phyloP scores from a whole-genome alignment of 345 rosid genomes.

The Atalantia buxifolia region DNA sequence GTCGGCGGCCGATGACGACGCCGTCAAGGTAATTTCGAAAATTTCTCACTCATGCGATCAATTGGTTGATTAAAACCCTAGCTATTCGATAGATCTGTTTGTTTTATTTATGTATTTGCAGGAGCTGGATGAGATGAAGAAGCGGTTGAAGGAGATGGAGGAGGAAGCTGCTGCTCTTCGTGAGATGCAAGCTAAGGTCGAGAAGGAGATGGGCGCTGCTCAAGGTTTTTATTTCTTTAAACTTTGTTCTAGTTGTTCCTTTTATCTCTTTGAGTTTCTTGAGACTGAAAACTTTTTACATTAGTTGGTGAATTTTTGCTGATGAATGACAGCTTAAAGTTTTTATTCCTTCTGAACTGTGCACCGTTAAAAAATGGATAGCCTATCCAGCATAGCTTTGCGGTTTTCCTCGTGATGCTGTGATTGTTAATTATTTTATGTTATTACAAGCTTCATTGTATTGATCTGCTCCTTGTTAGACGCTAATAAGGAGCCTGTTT shows the following conservation, averaged over 20 bases:
- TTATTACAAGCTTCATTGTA: not conserved
- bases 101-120: constrained; percentile 19
- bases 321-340: not conserved
- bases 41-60: not conserved
- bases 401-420: not conserved
- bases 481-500: not conserved
- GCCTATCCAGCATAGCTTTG: not conserved
- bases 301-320: not conserved
- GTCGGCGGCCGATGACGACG: constrained; percentile 77
- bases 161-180: constrained; percentile 98
- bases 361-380: not conserved
- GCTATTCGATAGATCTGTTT: not conserved
- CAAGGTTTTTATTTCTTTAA: constrained; percentile 47
- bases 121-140: constrained; percentile 99
- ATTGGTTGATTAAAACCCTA: not conserved
- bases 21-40: constrained; percentile 53
- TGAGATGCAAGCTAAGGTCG: constrained; percentile 98
- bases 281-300: not conserved
- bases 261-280: not conserved
- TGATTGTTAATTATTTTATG: not conserved
- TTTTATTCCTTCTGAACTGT: not conserved
- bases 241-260: not conserved
- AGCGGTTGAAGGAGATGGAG: constrained; percentile 92
- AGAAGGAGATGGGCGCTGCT: constrained; percentile 92
- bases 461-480: not conserved